Conservation (phyloP, 2,329 filamentous ascomycete species). For the Chaetoscypha palmicola region DNA sequence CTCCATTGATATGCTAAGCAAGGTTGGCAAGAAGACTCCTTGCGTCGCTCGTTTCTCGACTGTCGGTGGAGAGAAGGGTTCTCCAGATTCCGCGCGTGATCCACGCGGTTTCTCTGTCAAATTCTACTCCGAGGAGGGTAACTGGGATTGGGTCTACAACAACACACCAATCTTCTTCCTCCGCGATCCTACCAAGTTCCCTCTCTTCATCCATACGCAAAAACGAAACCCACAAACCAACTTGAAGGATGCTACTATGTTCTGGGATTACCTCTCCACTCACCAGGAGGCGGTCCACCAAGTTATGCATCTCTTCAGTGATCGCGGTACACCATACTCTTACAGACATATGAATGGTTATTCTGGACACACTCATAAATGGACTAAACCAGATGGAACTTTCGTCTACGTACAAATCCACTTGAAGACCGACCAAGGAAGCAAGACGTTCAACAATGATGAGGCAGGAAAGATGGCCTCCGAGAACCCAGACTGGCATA, state of each 20-base stretch:
- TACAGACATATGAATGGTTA: conserved; percentile 63
- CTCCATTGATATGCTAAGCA: conserved; percentile 34
- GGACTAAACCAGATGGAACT: conserved; percentile 56
- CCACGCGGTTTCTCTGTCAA: conserved; percentile 63
- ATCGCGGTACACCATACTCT: conserved; percentile 58
- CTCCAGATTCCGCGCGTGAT: conserved; percentile 60
- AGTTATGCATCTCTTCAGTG: conserved; percentile 59
- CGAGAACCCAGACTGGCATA: conserved; percentile 55
- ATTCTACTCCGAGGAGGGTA: conserved; percentile 65
- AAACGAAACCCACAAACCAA: conserved; percentile 69
- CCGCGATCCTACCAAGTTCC: conserved; percentile 67
- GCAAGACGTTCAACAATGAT: conserved; percentile 50
- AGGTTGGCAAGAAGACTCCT: conserved; percentile 62
- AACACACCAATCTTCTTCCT: conserved; percentile 76
- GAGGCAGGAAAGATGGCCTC: conserved; percentile 48
- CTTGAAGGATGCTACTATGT: conserved; percentile 52
- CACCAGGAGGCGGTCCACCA: conserved; percentile 58
- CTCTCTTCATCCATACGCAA: conserved; percentile 69
- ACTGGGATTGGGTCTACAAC: conserved; percentile 67
- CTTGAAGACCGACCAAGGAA: conserved; percentile 56
- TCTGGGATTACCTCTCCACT: conserved; percentile 44
- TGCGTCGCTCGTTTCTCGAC: conserved; percentile 62
- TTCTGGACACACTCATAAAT: conserved; percentile 61
- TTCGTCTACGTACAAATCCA: conserved; percentile 63
- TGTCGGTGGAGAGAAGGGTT: conserved; percentile 63